phyloP scores from a whole-genome alignment of 2,329 filamentous ascomycete genomes.

The Emmonsiellopsis sp. region DNA sequence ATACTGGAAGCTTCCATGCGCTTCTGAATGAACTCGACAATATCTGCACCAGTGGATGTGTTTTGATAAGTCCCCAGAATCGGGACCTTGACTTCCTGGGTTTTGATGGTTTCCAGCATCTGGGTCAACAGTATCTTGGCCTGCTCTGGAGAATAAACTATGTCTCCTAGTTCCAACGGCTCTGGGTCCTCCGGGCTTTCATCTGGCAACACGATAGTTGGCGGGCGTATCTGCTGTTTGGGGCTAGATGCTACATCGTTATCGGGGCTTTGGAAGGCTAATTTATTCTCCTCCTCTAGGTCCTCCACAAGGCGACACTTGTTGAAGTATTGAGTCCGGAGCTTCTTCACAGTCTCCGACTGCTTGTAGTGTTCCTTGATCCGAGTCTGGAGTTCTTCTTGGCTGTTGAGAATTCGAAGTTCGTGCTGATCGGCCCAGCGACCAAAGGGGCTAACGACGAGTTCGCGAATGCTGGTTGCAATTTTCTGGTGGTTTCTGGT shows the following conservation, averaged over 20 bases:
- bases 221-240: conserved; percentile 41
- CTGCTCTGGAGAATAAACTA: conserved; percentile 73
- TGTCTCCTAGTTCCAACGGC: conserved; percentile 80
- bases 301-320: conserved; percentile 96
- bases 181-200: conserved; percentile 65
- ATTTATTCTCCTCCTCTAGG: conserved; percentile 94
- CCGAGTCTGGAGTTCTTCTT: conserved; percentile 82
- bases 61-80: conserved; percentile 94
- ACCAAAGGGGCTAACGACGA: conserved; percentile 88
- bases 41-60: conserved; percentile 81
- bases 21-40: conserved; percentile 89
- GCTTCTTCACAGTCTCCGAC: conserved; percentile 79
- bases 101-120: conserved; percentile 76
- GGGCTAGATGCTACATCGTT: conserved; percentile 52
- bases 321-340: conserved; percentile 95
- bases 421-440: conserved; percentile 97
- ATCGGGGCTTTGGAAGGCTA: conserved; percentile 83
- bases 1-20: conserved; percentile 76
- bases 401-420: conserved; percentile 78
- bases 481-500: conserved; percentile 89
- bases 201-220: conserved; percentile 77
- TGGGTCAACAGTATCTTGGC: conserved; percentile 82
- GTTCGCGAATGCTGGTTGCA: conserved; percentile 87
- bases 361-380: conserved; percentile 93
- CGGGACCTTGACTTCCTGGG: conserved; percentile 87